Evolutionary conservation across 2,329 filamentous ascomycete species (phyloP).

Genomic region (Chrysoporthe puriensis): DNA sequence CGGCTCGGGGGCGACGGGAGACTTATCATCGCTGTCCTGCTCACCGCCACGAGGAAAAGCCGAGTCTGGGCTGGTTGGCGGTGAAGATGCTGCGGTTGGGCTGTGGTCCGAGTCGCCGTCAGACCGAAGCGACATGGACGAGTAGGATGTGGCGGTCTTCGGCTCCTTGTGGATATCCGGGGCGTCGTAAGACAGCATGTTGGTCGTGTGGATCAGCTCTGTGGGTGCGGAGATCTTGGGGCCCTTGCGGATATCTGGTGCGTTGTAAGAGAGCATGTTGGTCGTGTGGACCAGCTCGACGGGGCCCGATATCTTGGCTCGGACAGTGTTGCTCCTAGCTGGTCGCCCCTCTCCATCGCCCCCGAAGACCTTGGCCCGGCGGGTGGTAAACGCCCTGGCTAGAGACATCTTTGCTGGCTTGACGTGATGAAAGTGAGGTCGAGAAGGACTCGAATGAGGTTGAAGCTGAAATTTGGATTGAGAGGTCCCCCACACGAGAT

Average conservation of each 20-base stretch:
- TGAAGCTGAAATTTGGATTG: neutral
- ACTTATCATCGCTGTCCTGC: conserved; percentile 34
- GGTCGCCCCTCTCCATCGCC: conserved; percentile 43
- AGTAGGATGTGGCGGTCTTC: conserved; percentile 53
- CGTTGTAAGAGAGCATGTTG: conserved; percentile 94
- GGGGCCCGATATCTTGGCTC: conserved; percentile 82
- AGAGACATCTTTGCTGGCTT: conserved; percentile 44
- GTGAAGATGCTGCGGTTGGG: conserved; percentile 59
- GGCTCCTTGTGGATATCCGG: conserved; percentile 67
- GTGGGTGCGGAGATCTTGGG: conserved; percentile 84
- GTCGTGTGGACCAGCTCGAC: conserved; percentile 90
- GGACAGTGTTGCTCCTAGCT: conserved; percentile 57
- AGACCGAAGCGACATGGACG: conserved; percentile 59
- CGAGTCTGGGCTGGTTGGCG: conserved; percentile 71
- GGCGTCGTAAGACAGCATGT: conserved; percentile 93
- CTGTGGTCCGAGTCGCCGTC: conserved; percentile 75
- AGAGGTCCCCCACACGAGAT: neutral
- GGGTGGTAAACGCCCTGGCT: conserved; percentile 72
- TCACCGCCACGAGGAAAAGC: conserved; percentile 45
- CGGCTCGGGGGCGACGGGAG: conserved; percentile 59
- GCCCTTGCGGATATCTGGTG: conserved; percentile 70
- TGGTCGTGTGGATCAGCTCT: conserved; percentile 89
- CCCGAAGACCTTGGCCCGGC: conserved; percentile 60
- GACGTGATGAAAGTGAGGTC: neutral
- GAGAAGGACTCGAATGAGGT: neutral